phyloP scores from a whole-genome alignment of 169 alveolate species.

The Babesia bovis region DNA sequence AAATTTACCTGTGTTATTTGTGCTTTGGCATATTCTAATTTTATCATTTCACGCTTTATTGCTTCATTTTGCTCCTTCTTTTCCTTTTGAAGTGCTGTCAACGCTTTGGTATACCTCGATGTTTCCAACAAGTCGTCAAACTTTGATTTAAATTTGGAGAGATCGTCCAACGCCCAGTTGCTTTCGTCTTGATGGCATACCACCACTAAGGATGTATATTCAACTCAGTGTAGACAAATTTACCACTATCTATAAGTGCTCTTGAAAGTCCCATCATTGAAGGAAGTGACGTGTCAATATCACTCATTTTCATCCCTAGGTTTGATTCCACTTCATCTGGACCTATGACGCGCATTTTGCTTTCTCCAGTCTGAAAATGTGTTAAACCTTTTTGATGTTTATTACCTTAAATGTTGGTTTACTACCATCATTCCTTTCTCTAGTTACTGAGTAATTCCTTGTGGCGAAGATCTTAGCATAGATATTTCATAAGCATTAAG shows the following conservation, averaged over 20 bases:
- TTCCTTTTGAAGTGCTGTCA: conserved; percentile 44
- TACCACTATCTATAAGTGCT: conserved; percentile 91
- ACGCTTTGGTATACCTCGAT: conserved; percentile 77
- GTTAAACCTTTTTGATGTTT: neutral
- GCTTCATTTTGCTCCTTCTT: conserved; percentile 64
- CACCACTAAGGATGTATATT: conserved; percentile 83
- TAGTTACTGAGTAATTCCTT: conserved; percentile 80
- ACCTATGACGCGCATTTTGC: conserved; percentile 55
- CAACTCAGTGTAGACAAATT: neutral
- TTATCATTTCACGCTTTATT: neutral
- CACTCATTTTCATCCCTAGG: conserved; percentile 79
- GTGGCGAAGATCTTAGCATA: conserved; percentile 72
- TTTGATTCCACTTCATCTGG: conserved; percentile 57
- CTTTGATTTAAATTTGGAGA: conserved; percentile 90
- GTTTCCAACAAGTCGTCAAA: conserved; percentile 96
- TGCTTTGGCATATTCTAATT: conserved; percentile 27
- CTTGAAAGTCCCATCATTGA: conserved; percentile 90
- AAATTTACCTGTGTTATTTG: conserved; percentile 39
- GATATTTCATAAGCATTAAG: neutral
- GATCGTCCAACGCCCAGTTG: conserved; percentile 95
- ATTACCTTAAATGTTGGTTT: conserved; percentile 74
- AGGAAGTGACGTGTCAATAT: conserved; percentile 91
- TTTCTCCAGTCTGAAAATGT: conserved; percentile 47
- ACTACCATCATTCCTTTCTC: conserved; percentile 70
- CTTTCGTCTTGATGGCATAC: conserved; percentile 98